These are phyloP conservation scores for Dicorynia guianensis DNA, from an alignment of 306 rosid species.

Conservation along the genomic window DNA sequence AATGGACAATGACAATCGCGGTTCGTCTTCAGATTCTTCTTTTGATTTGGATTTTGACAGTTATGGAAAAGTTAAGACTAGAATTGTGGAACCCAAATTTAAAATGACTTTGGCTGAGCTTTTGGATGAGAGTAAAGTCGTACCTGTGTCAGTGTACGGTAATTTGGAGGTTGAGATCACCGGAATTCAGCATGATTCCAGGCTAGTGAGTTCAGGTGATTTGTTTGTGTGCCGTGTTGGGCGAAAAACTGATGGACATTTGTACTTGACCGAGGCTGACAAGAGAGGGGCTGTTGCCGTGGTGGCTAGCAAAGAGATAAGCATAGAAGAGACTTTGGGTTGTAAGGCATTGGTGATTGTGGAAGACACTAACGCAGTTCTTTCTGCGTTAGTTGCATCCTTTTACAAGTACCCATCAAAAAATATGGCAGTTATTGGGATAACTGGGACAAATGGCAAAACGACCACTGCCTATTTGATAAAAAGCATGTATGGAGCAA, in stretches of 20 bases:
- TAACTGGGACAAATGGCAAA: conserved; percentile 87
- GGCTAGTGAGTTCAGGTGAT: conserved; percentile 72
- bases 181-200: conserved; percentile 92
- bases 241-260: conserved; percentile 65
- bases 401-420: conserved; percentile 82
- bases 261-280: conserved; percentile 88
- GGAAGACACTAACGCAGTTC: conserved; percentile 81
- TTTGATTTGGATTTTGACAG: conserved; percentile 88
- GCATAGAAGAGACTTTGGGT: conserved; percentile 81
- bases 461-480: conserved; percentile 78
- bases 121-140: conserved; percentile 92
- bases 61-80: conserved; percentile 73
- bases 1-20: conserved; percentile 36
- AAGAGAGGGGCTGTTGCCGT: conserved; percentile 96
- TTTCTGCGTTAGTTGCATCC: conserved; percentile 79
- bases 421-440: conserved; percentile 86
- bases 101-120: conserved; percentile 87
- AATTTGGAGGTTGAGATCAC: conserved; percentile 86
- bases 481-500: conserved; percentile 88
- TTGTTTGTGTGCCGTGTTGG: conserved; percentile 88
- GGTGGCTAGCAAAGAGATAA: conserved; percentile 91
- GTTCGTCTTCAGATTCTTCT: conserved; percentile 48
- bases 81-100: conserved; percentile 86
- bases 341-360: conserved; percentile 95
- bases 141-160: conserved; percentile 85